Evolutionary conservation across 2,329 filamentous ascomycete genomes (phyloP).

Genomic region (Fusarium mangiferae): DNA sequence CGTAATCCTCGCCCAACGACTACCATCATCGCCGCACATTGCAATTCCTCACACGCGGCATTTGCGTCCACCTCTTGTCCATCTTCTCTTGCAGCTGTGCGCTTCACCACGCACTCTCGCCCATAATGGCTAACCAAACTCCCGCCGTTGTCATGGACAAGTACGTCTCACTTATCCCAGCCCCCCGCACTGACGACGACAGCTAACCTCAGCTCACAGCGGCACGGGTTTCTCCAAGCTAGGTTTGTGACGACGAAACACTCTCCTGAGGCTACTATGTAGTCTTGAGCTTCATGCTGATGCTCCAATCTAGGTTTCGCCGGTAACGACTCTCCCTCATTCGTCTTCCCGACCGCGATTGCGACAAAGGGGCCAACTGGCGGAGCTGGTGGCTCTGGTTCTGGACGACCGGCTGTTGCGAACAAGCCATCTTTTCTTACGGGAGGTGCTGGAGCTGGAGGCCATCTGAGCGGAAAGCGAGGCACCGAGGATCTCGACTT

Average conservation of each 20-base stretch:
- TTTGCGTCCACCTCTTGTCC: slow-evolving; percentile 10
- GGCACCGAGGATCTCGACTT: slow-evolving; percentile 98
- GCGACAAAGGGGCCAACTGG: slow-evolving; percentile 86
- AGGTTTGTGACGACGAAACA: slow-evolving; percentile 66
- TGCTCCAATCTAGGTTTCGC: slow-evolving; percentile 78
- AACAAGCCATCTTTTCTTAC: slow-evolving; percentile 97
- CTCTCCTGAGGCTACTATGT: slow-evolving; percentile 15
- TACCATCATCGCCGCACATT: slow-evolving; percentile 37
- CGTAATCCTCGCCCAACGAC: slow-evolving; percentile 43
- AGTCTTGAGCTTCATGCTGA: slow-evolving; percentile 38
- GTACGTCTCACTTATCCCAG: slow-evolving; percentile 69
- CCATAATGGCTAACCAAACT: slow-evolving; percentile 92
- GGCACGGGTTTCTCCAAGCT: slow-evolving; percentile 99
- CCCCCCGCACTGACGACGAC: slow-evolving; percentile 41
- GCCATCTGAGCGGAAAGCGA: slow-evolving; percentile 89
- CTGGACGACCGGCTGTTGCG: slow-evolving; percentile 87
- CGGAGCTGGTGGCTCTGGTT: slow-evolving; percentile 79
- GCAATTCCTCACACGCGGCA: slow-evolving; percentile 32
- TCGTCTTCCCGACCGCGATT: slow-evolving; percentile 99
- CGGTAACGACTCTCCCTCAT: slow-evolving; percentile 98
- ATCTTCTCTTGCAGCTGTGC: slow-evolving; percentile 31
- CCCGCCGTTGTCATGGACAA: slow-evolving; percentile 99
- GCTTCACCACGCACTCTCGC: slow-evolving; percentile 34
- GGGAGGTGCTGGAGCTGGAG: slow-evolving; percentile 83
- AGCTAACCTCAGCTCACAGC: slow-evolving; percentile 65